Percentiles rank a stretch among this genome's conserved stretches.
These are phyloP conservation scores for Alternaria ethzedia DNA, from an alignment of 2,329 filamentous ascomycete species.

Conservation along the genomic window DNA sequence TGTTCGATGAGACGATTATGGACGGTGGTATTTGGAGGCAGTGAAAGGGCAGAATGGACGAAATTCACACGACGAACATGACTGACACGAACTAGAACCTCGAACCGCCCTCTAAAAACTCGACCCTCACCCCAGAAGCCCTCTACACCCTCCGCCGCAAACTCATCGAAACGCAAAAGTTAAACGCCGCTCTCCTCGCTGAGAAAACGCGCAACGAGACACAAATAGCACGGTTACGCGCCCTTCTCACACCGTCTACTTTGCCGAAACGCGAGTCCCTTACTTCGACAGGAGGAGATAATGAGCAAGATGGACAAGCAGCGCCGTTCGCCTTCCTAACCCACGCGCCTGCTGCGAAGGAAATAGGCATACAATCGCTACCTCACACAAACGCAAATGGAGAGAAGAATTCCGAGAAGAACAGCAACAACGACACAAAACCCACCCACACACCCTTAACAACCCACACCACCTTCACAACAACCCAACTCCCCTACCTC, in stretches of 20 bases:
- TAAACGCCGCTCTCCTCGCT: conserved; percentile 72
- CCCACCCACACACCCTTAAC: conserved; percentile 61
- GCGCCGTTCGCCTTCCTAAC: conserved; percentile 63
- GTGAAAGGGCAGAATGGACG: neutral
- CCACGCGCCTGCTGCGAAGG: conserved; percentile 54
- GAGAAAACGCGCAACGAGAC: conserved; percentile 76
- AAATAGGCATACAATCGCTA: conserved; percentile 53
- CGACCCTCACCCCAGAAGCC: conserved; percentile 67
- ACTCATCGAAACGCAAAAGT: conserved; percentile 77
- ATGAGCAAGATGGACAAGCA: neutral
- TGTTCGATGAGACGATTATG: conserved; percentile 4
- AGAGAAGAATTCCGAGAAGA: neutral
- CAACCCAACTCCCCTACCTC: conserved; percentile 83
- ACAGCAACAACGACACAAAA: conserved; percentile 25
- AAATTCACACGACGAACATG: neutral
- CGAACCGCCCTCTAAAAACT: conserved; percentile 26
- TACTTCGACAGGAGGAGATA: conserved; percentile 16
- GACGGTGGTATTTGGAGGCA: neutral
- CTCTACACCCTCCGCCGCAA: conserved; percentile 75
- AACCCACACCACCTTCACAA: conserved; percentile 77
- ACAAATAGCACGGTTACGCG: conserved; percentile 69
- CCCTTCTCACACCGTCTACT: conserved; percentile 53
- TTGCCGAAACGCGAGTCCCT: conserved; percentile 26
- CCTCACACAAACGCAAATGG: conserved; percentile 6
- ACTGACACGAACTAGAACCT: conserved; percentile 29